Base-by-base conservation (phyloP, 306 rosid species). In the Coriaria nepalensis region DNA sequence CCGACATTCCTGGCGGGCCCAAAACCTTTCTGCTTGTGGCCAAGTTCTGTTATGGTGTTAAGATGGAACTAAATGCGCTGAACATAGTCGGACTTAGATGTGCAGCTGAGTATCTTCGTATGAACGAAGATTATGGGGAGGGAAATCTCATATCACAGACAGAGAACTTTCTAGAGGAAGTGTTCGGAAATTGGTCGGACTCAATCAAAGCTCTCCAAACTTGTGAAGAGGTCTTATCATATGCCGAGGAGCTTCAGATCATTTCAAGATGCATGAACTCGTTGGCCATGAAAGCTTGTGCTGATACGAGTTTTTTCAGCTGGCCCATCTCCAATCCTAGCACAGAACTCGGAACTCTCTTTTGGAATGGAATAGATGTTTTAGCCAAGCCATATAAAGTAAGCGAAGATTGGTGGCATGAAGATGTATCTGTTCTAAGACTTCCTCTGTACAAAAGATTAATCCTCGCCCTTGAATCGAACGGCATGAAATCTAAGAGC, bases 341-440 rank as follows among this genome's bases (percentile, higher is more conserved):
- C 35, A 33, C 76, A 67, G 15, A 82, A 71, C 63, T 63, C 81
- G 11, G 83, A 71, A 38, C 59, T n/a, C 60, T 47, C 13, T 50
- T 73, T 42, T 83, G 94, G 96, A 87, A 87, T 49, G 94, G 96
- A 52, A 69, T 83, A 67, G 49, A 67, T 39, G 48, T 63, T 0
- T 39, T 62, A 6, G 34, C 79, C 7, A 76, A 78, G 49, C 55
- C 74, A 11, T 57, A 35, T 36, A 37, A 66, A n/a, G 15, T 65
- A 3, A 54, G 74, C 50, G 94, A 87, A 59, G 94, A 83, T 64
- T 88, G 94, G 96, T 88, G 96, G 96, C 76, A 62, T 44, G 88
- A 80, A 37, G 94, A 87, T 57, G 78, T 78, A 39, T 68, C 83
- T 15, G 63, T 62, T 5, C 73, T 87, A 37, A 65, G 71, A 42